These are phyloP conservation scores for Termitomyces sp. DNA, from an alignment of 768 basidiomycete species.

Conservation along the genomic window DNA sequence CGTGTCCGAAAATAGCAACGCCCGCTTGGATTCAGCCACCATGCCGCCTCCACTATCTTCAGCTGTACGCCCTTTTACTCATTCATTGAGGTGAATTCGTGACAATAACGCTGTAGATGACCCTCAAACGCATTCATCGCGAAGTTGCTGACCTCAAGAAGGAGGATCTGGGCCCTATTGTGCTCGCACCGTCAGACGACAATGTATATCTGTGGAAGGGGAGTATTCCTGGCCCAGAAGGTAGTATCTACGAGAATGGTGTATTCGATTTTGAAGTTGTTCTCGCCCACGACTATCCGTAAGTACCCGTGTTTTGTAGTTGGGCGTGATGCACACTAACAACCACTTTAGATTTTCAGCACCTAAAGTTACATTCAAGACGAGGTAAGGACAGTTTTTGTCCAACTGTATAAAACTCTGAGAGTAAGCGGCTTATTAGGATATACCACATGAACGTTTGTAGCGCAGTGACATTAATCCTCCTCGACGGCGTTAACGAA, in stretches of 20 bases:
- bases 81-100: neutral
- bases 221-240: conserved; percentile 77
- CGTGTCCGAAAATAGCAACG: conserved; percentile 1
- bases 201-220: conserved; percentile 74
- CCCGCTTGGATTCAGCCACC: conserved; percentile 8
- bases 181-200: conserved; percentile 60
- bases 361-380: conserved; percentile 72
- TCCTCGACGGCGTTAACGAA: neutral
- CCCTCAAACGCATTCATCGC: conserved; percentile 79
- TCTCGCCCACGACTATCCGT: conserved; percentile 80
- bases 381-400: conserved; percentile 44
- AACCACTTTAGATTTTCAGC: conserved; percentile 56
- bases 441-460: conserved; percentile 86
- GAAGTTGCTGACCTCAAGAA: conserved; percentile 80
- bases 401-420: neutral
- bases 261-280: conserved; percentile 65
- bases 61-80: conserved; percentile 14
- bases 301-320: conserved; percentile 23
- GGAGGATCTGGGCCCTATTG: conserved; percentile 76
- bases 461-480: neutral
- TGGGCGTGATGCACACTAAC: conserved; percentile 1
- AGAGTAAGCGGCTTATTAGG: conserved; percentile 31
- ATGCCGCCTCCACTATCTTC: conserved; percentile 25
- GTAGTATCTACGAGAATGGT: conserved; percentile 80
- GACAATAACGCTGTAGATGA: conserved; percentile 32